Base-by-base conservation (phyloP, 2,329 filamentous ascomycete genomes). In the Chrysosporium keratinophilum region DNA sequence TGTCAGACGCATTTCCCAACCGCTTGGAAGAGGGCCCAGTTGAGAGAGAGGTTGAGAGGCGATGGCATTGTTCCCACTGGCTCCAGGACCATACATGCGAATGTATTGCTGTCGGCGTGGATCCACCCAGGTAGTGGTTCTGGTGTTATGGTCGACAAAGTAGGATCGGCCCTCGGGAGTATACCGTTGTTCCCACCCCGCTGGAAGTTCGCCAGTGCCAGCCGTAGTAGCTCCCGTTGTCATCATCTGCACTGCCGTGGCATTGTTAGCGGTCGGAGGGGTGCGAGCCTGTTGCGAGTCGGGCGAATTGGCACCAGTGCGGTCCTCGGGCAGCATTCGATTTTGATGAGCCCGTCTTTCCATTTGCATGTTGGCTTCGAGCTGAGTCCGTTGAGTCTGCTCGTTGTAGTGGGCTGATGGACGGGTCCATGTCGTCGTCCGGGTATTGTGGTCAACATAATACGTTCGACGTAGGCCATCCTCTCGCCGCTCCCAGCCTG, bases 1-100 rank as follows among this genome's bases (percentile, higher is more conserved):
- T 51, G 93, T 98, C 50, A 98, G 82, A 57, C 93, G 88, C 93
- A 98, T 98, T 77, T 98, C 93, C 93, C 93, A 98, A 2, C 93
- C 93, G 65, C 93, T 97, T 2, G 93, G 93, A 46, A 98, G 73
- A 23, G 93, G 93, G 3, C 93, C 93, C 44, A 98, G 80, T 69
- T 98, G 93, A 1, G 93, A 97, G 1, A 98, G 93, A 0, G 93
- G 91, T 71, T 98, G 93, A 67, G 96, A 91, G 70, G 97, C 91
- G 60, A 97, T 95, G 51, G 84, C 90, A 62, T 84, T 89, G 61
- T 83, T 81, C 44, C 76, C 75, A 35, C 72, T 73, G 58, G 85
- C 87, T 70, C 88, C 93, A 63, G 91, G 87, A 1, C 90, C 91
- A 67, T 98, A 98, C 87, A 97, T 96, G 56, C 93, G 81, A 57